These are phyloP conservation scores for Diaporthe ilicicola DNA, from an alignment of 2,329 filamentous ascomycete genomes.

Conservation along the genomic window DNA sequence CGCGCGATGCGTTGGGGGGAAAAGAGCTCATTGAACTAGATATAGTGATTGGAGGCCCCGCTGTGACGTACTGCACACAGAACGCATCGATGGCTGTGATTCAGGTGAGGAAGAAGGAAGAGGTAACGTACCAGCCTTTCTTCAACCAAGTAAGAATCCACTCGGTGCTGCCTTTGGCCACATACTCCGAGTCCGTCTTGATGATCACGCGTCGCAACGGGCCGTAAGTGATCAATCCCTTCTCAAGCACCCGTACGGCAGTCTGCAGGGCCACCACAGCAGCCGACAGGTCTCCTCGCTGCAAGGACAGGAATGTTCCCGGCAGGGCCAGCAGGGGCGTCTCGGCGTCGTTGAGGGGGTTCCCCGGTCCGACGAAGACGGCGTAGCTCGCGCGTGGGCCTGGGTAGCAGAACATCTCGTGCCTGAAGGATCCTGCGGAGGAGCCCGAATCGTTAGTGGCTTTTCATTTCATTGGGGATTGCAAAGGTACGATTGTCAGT, in stretches of 20 bases:
- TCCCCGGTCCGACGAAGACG: slow-evolving; percentile 11
- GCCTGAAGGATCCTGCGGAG: background rate
- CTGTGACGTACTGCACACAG: too few species aligned
- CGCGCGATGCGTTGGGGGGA: too few species aligned
- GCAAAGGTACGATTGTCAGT: too few species aligned
- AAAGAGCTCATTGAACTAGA: too few species aligned
- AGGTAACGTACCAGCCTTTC: background rate
- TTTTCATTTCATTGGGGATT: too few species aligned
- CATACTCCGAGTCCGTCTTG: slow-evolving; percentile 25
- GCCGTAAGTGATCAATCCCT: background rate
- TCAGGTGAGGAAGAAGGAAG: too few species aligned
- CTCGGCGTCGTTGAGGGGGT: background rate
- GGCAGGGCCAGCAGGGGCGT: background rate
- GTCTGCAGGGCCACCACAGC: background rate
- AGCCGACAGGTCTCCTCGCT: background rate
- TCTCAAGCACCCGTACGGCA: background rate
- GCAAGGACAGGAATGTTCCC: background rate
- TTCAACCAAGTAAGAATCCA: background rate
- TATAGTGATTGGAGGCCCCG: too few species aligned
- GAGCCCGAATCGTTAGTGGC: background rate
- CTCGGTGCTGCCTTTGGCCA: background rate
- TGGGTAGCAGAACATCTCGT: slow-evolving; percentile 19
- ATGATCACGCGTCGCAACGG: background rate
- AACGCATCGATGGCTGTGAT: too few species aligned
- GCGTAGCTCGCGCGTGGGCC: slow-evolving; percentile 17